Evolutionary conservation across 306 rosid species (phyloP).

Genomic region (Gastrolobium bilobum): DNA sequence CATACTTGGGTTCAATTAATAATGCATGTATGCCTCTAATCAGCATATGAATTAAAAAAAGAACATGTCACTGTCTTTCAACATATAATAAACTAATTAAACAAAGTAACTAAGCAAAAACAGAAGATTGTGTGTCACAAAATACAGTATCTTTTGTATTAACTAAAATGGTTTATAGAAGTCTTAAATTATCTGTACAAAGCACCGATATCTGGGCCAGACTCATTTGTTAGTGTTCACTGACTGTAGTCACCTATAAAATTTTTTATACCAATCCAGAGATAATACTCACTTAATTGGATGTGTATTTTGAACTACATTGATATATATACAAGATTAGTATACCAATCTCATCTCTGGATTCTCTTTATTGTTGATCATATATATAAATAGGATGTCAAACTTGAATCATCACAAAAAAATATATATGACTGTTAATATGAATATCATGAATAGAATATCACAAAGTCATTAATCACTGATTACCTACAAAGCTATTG

Average conservation of each 20-base stretch:
- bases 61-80: neutral
- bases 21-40: neutral
- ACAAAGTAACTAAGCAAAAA: neutral
- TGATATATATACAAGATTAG: neutral
- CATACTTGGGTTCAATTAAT: neutral
- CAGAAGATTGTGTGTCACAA: neutral
- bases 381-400: too few species aligned
- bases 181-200: constrained; percentile 2
- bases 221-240: neutral
- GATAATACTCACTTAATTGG: neutral
- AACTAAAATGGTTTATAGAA: neutral
- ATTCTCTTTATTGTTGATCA: neutral
- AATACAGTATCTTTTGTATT: neutral
- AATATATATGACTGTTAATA: neutral
- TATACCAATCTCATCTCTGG: constrained; percentile 2
- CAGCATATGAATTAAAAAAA: neutral
- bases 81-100: neutral
- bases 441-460: too few species aligned
- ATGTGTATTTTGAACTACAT: neutral
- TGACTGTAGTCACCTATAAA: neutral
- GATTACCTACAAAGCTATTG: neutral
- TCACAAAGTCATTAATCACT: neutral
- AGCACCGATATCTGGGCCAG: neutral
- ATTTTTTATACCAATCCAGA: neutral
- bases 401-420: too few species aligned